Percentiles rank a stretch among this genome's conserved stretches.
These are phyloP conservation scores for Phragmites australis DNA, from an alignment of 176 grass and related monocot species.

Conservation along the genomic window DNA sequence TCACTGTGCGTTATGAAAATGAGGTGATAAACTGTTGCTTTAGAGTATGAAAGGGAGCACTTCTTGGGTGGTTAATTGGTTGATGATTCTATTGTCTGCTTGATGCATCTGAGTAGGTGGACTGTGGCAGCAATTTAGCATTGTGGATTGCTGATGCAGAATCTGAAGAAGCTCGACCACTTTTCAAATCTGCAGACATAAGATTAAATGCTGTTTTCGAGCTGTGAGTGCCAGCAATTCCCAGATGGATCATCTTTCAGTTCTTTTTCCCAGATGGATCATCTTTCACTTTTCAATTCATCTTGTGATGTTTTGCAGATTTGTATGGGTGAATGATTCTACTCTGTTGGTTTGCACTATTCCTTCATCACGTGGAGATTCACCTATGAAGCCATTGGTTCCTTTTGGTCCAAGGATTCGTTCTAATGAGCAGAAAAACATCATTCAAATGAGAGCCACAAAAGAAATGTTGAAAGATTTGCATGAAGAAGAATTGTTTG, in stretches of 20 bases:
- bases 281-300: neutral
- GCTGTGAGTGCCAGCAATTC: constrained; percentile 44
- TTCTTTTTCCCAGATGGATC: neutral
- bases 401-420: constrained; percentile 71
- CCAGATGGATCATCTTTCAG: neutral
- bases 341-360: constrained; percentile 68
- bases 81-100: constrained; percentile 22
- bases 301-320: constrained; percentile 47
- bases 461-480: constrained; percentile 78
- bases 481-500: constrained; percentile 73
- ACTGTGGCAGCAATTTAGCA: constrained; percentile 51
- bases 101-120: constrained; percentile 50
- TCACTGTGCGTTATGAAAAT: constrained; percentile 62
- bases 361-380: constrained; percentile 56
- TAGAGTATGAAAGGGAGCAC: neutral
- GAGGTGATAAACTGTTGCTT: constrained; percentile 57
- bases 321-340: constrained; percentile 70
- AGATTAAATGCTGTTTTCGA: constrained; percentile 74
- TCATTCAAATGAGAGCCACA: constrained; percentile 64
- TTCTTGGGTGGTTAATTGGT: neutral
- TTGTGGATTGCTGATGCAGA: constrained; percentile 74
- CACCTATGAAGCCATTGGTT: constrained; percentile 64
- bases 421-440: constrained; percentile 72
- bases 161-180: constrained; percentile 60
- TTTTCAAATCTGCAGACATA: constrained; percentile 60